Evolutionary conservation across 495 filamentous ascomycete species (phyloP).

Genomic region (Trichoderma erinaceum): DNA sequence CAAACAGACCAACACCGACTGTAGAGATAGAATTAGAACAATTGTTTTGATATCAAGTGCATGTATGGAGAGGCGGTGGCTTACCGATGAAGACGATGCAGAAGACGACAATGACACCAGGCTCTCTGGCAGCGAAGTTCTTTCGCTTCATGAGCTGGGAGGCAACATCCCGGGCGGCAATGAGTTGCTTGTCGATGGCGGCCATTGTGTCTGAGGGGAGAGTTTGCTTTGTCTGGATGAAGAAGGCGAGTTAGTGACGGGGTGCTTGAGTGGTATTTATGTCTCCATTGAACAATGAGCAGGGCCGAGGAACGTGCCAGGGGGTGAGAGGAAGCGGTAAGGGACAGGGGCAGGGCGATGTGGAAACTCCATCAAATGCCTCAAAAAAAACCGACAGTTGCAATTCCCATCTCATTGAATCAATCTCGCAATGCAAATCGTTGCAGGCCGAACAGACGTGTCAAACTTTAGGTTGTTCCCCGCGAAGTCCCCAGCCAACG

Average conservation of each 20-base stretch:
- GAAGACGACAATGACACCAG: slow-evolving; percentile 55
- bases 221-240: slow-evolving; percentile 5
- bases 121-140: slow-evolving; percentile 45
- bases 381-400: not conserved
- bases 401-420: slow-evolving; percentile 3
- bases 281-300: slow-evolving; percentile 2
- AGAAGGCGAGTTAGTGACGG: not conserved
- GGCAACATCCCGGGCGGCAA: slow-evolving; percentile 43
- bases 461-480: not conserved
- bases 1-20: slow-evolving; percentile 42
- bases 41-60: not conserved
- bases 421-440: not conserved
- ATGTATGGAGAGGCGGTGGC: not conserved
- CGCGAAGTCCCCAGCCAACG: not conserved
- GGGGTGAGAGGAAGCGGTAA: slow-evolving; percentile 3
- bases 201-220: slow-evolving; percentile 32
- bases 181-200: slow-evolving; percentile 33
- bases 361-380: slow-evolving; percentile 7
- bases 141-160: slow-evolving; percentile 42
- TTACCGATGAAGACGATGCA: slow-evolving; percentile 45
- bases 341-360: not conserved
- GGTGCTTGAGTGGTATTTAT: not conserved
- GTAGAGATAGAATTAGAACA: not conserved
- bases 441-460: not conserved
- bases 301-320: not conserved